A percentile compares a stretch with the other conserved stretches of the same genome.
phyloP scores from a whole-genome alignment of 768 basidiomycete species.

The Myochromella boudieri region DNA sequence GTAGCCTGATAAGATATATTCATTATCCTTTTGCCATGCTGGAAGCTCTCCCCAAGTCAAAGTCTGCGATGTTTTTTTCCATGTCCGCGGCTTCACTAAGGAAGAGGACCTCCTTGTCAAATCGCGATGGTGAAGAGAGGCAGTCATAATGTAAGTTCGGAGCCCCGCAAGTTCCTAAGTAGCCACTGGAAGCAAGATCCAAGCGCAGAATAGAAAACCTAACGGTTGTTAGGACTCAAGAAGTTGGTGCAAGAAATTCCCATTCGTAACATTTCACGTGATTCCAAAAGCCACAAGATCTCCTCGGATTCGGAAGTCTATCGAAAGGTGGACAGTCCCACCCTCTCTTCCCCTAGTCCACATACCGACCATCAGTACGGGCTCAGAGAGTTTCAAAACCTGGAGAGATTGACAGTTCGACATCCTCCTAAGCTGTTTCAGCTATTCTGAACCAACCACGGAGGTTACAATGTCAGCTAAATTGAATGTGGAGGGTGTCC shows the following conservation, averaged over 20 bases:
- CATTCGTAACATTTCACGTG: constrained; percentile 9
- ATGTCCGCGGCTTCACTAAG: constrained; percentile 1
- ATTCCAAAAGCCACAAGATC: too few species aligned
- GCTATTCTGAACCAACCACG: too few species aligned
- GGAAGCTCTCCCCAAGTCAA: constrained; percentile 59
- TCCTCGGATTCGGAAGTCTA: too few species aligned
- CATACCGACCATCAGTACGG: too few species aligned
- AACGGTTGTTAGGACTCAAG: too few species aligned
- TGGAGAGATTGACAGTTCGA: too few species aligned
- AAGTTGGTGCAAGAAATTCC: not conserved
- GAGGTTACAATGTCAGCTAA: constrained; percentile 46
- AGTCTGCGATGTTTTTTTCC: constrained; percentile 20
- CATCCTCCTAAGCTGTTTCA: too few species aligned
- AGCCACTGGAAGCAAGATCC: not conserved
- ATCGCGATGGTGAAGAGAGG: constrained; percentile 2
- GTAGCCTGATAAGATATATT: constrained; percentile 70
- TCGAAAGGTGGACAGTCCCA: too few species aligned
- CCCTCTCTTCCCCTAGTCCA: too few species aligned
- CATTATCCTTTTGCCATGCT: constrained; percentile 73
- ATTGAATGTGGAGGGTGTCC: constrained; percentile 67
- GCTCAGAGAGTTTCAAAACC: too few species aligned
- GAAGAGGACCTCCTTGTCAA: not conserved
- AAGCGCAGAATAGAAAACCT: not conserved
- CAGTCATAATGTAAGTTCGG: not conserved
- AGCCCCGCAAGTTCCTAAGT: not conserved